Evolutionary conservation across 495 filamentous ascomycete genomes (phyloP).

Genomic region (Neurospora sp.): DNA sequence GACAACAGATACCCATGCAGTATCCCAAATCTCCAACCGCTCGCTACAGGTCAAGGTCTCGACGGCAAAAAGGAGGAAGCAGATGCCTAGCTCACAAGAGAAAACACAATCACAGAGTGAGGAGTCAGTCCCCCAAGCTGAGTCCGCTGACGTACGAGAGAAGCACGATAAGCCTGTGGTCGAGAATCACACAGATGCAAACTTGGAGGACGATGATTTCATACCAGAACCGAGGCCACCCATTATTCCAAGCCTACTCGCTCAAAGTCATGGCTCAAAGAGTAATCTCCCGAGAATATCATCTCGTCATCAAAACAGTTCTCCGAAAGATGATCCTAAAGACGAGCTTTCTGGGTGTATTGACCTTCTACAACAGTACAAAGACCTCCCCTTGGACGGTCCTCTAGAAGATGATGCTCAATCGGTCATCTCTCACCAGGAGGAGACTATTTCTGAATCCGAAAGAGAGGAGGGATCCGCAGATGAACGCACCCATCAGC

Average conservation of each 20-base stretch:
- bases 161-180: not conserved
- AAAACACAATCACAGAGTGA: conserved; percentile 9
- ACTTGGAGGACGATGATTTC: not conserved
- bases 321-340: not conserved
- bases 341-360: conserved; percentile 28
- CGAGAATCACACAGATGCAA: not conserved
- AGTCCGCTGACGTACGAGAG: not conserved
- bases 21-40: conserved; percentile 8
- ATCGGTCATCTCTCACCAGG: conserved; percentile 7
- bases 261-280: not conserved
- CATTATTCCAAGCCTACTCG: not conserved
- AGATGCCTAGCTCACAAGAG: not conserved
- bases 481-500: conserved; percentile 16
- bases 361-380: conserved; percentile 22
- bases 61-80: conserved; percentile 2
- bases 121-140: not conserved
- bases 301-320: not conserved
- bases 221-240: not conserved
- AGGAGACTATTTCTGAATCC: conserved; percentile 5
- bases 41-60: conserved; percentile 24
- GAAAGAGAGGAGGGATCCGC: conserved; percentile 13
- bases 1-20: conserved; percentile 14
- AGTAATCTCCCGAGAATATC: not conserved
- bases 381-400: conserved; percentile 27
- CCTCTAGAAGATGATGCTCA: conserved; percentile 24